Evolutionary conservation across 2,329 filamentous ascomycete genomes (phyloP), one percentile per base, ranked within the genome.

Genomic region (Xylariales sp.): DNA sequence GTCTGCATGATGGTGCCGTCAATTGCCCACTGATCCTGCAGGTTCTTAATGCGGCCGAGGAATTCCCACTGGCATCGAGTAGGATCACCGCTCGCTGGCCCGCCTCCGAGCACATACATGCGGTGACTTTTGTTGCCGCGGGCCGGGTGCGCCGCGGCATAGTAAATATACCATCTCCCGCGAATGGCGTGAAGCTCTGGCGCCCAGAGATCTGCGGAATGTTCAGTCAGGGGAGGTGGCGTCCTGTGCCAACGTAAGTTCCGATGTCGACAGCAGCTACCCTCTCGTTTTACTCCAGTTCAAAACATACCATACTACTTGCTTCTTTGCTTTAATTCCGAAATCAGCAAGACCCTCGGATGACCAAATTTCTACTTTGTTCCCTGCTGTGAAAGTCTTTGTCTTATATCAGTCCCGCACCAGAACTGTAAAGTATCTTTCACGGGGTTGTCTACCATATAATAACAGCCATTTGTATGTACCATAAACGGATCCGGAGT

Each of bases 111-210:
- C 11, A 59, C 55, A 37, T 54, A 59, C 50, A 59, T 56, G 21
- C 56, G 52, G 34, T 59, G 56, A 41, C 54, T 56, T 30, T 49
- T 50, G 28, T 53, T 57, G n/a, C 55, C 56, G 21, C 38, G 47
- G 16, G 41, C 41, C 12, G 51, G 46, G 31, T 53, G 44, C 14
- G 55, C 53, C 3, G 56, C 56, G 2, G 56, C 47, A 30, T 57
- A 57, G 46, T 59, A 59, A n/a, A 59, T 47, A 39, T 58, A 58
- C 56, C 56, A 59, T 33, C 56, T 48, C 5, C 50, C 55, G 34
- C 42, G 45, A 6, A 59, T 23, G 16, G 52, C 47, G 32, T 59
- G 56, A 14, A 59, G 47, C 33, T 59, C 56, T 5, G 56, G 56
- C 13, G 56, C 56, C 56, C 56, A 59, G 14, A 59, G 47, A 14